Base-by-base conservation (phyloP, 2,329 filamentous ascomycete species). In the Stagonosporopsis vannaccii region DNA sequence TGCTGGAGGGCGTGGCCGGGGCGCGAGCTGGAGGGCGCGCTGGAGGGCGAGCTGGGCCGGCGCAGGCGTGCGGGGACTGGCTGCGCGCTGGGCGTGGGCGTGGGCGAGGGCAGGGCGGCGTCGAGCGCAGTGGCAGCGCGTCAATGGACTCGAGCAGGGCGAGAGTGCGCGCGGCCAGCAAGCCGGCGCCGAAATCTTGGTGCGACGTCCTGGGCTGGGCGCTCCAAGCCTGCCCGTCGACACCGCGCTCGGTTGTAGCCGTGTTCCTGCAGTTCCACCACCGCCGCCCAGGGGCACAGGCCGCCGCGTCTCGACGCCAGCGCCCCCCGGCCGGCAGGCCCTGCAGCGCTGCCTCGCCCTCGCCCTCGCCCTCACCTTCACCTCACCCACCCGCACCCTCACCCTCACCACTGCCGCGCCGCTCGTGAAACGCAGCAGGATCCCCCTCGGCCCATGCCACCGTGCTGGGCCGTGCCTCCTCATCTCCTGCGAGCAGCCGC, bases 51-150 rank as follows among this genome's bases (percentile, higher is more conserved):
- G 23, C 40, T 44, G 47, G 37, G 39, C 15, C 39, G 39, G 39
- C 32, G 51, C 32, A n/a, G 33, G 11, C 19, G 40, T 45, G 52
- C 23, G 46, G n/a, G n/a, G n/a, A 56, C 50, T 50, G 45, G 52
- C 52, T 45, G 45, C 22, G n/a, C 39, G 25, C 17, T n/a, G n/a
- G n/a, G n/a, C n/a, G n/a, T n/a, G n/a, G n/a, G n/a, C n/a, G n/a
- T n/a, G n/a, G n/a, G n/a, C n/a, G n/a, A n/a, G n/a, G 9, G 33
- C 9, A 9, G 49, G 33, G 19, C 19, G 15, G 22, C 22, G 39
- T 9, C 22, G 23, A n/a, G 43, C 50, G 42, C 50, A 47, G n/a
- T 15, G 20, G 22, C 36, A 46, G 28, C 23, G 4, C 26, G 26
- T 46, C 50, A 52, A 35, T 41, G 19, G 50, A 46, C 49, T 45